A percentile compares a stretch with the other conserved stretches of the same genome.
phyloP scores from a whole-genome alignment of 306 rosid genomes.

The Gastrolobium villosum region DNA sequence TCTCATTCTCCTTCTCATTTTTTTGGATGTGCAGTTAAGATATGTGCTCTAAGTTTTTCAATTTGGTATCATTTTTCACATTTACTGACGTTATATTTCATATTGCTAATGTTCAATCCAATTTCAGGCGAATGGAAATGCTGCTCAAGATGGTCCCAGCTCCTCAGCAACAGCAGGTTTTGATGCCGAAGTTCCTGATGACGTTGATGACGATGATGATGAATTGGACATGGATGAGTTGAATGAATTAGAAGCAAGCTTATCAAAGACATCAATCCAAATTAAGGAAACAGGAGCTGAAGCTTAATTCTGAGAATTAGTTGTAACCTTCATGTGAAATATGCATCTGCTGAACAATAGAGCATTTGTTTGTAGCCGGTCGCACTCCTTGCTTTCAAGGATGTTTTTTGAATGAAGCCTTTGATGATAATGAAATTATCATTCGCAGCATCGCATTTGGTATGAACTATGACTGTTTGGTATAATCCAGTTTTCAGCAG shows the following conservation, averaged over 20 bases:
- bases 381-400: slow-evolving; percentile 38
- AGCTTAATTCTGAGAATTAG: slow-evolving; percentile 50
- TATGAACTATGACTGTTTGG: slow-evolving; percentile 23
- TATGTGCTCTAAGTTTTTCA: background rate
- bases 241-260: slow-evolving; percentile 79
- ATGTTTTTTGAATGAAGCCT: slow-evolving; percentile 47
- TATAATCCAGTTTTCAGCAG: background rate
- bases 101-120: slow-evolving; percentile 34
- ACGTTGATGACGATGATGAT: slow-evolving; percentile 55
- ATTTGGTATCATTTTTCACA: background rate
- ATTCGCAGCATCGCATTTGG: slow-evolving; percentile 36
- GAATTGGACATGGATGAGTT: slow-evolving; percentile 80
- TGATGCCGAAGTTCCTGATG: slow-evolving; percentile 51
- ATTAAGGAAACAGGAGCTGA: slow-evolving; percentile 68
- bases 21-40: slow-evolving; percentile 10
- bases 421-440: slow-evolving; percentile 43
- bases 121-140: slow-evolving; percentile 39
- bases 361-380: slow-evolving; percentile 41
- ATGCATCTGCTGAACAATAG: slow-evolving; percentile 28
- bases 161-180: slow-evolving; percentile 55
- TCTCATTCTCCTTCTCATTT: slow-evolving; percentile 7
- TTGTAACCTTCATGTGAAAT: slow-evolving; percentile 26
- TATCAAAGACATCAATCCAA: slow-evolving; percentile 75
- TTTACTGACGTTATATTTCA: background rate
- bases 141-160: slow-evolving; percentile 57